Percentiles rank a stretch among this genome's conserved stretches.
Evolutionary conservation across 2,329 filamentous ascomycete genomes (phyloP).

Genomic region (Paraconiothyrium sp.): DNA sequence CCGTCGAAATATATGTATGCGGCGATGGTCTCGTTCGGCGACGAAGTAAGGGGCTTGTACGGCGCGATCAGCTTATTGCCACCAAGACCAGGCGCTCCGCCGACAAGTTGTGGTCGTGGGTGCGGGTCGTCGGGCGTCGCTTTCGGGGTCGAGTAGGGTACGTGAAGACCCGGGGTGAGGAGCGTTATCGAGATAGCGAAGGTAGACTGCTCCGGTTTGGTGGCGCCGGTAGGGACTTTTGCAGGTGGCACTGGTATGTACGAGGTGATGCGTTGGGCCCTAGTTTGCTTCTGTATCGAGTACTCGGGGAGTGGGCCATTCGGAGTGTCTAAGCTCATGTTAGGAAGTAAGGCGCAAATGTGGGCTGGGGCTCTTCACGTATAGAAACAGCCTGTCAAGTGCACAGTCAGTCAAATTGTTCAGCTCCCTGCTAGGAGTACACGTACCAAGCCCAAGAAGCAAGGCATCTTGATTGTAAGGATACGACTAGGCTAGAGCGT

Average conservation of each 20-base stretch:
- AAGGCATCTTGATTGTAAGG: slow-evolving; percentile 71
- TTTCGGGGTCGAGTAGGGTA: slow-evolving; percentile 93
- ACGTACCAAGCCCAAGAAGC: slow-evolving; percentile 93
- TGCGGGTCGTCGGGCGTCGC: slow-evolving; percentile 77
- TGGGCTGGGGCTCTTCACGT: slow-evolving; percentile 7
- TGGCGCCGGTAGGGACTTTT: slow-evolving; percentile 71
- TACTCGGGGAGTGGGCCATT: slow-evolving; percentile 86
- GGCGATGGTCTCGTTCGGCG: slow-evolving; percentile 94
- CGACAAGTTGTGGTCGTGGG: slow-evolving; percentile 84
- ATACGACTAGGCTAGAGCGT: background rate
- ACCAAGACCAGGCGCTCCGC: slow-evolving; percentile 68
- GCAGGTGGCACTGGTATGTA: slow-evolving; percentile 96
- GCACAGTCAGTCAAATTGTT: background rate
- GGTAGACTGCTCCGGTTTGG: slow-evolving; percentile 88
- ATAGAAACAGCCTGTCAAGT: slow-evolving; percentile 10
- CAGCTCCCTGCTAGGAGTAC: slow-evolving; percentile 65
- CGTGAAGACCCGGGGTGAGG: slow-evolving; percentile 84
- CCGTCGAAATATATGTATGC: slow-evolving; percentile 99
- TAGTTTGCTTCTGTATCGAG: slow-evolving; percentile 92
- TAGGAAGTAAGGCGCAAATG: background rate
- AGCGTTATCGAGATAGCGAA: slow-evolving; percentile 99
- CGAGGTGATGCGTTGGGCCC: slow-evolving; percentile 90
- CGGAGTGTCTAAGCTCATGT: slow-evolving; percentile 68
- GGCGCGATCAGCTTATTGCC: slow-evolving; percentile 72
- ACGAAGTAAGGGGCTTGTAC: slow-evolving; percentile 91